phyloP scores from a whole-genome alignment of 2,329 filamentous ascomycete species.

The Penicillium sclerotigenum region DNA sequence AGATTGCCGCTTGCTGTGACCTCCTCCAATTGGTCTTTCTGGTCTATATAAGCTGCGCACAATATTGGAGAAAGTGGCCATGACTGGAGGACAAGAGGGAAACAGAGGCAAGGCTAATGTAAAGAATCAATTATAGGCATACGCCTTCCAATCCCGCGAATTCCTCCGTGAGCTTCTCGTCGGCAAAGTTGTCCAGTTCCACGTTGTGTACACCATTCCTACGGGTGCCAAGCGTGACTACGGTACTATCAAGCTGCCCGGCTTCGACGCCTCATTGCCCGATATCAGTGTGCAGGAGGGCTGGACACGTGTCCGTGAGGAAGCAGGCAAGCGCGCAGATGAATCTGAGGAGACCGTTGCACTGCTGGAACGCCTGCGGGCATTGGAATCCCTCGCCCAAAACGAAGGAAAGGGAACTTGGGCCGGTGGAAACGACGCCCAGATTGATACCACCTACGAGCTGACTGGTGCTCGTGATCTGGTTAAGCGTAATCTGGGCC shows the following conservation, averaged over 20 bases:
- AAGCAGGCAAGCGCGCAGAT: constrained; percentile 80
- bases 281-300: constrained; percentile 82
- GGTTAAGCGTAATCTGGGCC: constrained; percentile 78
- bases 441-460: constrained; percentile 78
- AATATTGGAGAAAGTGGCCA: neutral
- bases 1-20: neutral
- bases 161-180: constrained; percentile 79
- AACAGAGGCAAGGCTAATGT: neutral
- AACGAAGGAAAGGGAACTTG: constrained; percentile 78
- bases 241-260: constrained; percentile 69
- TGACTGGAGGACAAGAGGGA: neutral
- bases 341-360: constrained; percentile 71
- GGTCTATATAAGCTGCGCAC: neutral
- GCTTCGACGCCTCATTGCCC: constrained; percentile 68
- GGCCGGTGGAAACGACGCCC: constrained; percentile 59
- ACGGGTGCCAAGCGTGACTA: constrained; percentile 79
- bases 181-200: constrained; percentile 83
- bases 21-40: neutral
- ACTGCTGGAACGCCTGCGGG: constrained; percentile 73
- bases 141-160: constrained; percentile 91
- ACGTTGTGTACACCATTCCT: constrained; percentile 81
- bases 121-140: constrained; percentile 52
- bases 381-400: constrained; percentile 73
- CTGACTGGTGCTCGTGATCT: constrained; percentile 71
- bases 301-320: constrained; percentile 90